A percentile compares a stretch with the other conserved stretches of the same genome.
Evolutionary conservation across 345 rosid genomes (phyloP).

Genomic region (Salix suchowensis): DNA sequence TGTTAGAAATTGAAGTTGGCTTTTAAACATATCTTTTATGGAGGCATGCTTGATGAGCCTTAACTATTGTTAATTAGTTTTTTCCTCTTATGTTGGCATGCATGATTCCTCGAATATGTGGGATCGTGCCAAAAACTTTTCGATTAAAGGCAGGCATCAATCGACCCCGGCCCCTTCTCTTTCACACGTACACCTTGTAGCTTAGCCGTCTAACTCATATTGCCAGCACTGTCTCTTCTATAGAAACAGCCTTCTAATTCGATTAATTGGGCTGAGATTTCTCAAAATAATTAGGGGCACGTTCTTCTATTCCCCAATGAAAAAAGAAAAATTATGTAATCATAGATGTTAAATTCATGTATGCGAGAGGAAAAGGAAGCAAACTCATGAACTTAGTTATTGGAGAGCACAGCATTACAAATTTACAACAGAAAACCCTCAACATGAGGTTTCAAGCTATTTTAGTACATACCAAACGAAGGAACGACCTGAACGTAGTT

Average conservation of each 20-base stretch:
- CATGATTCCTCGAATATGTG: not conserved
- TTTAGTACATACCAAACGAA: not conserved
- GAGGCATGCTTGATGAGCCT: not conserved
- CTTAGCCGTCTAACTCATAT: not conserved
- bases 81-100: not conserved
- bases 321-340: too few relatives aligned
- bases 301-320: not conserved
- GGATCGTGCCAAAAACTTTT: not conserved
- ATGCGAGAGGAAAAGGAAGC: not conserved
- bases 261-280: not conserved
- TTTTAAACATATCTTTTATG: too few relatives aligned
- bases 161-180: not conserved
- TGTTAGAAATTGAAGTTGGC: too few relatives aligned
- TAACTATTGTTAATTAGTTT: not conserved
- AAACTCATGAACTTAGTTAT: not conserved
- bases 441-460: not conserved
- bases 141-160: not conserved
- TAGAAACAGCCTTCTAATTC: not conserved
- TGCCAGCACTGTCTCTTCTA: not conserved
- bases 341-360: not conserved
- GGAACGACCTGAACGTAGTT: not conserved
- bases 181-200: not conserved
- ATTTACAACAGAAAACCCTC: not conserved
- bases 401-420: not conserved
- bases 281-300: not conserved